Percentiles rank a stretch among this genome's conserved stretches.
phyloP scores from a whole-genome alignment of 306 rosid species.

The Prunus campanulata region DNA sequence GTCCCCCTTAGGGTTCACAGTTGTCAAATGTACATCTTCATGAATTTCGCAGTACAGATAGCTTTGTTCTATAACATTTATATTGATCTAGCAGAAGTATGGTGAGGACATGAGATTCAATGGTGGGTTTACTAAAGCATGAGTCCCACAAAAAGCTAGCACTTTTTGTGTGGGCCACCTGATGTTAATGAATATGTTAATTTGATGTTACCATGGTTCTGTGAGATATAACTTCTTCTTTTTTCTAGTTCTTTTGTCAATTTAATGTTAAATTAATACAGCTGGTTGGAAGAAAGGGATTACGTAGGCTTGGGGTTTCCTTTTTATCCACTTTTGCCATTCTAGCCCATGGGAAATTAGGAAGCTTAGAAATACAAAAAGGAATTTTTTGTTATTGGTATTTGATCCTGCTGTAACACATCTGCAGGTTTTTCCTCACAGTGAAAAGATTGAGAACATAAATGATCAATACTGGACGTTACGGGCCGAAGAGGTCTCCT shows the following conservation, averaged over 20 bases:
- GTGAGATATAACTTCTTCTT: neutral
- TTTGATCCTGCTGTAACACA: conserved; percentile 8
- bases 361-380: neutral
- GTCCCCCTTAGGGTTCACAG: neutral
- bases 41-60: neutral
- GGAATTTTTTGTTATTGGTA: neutral
- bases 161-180: neutral
- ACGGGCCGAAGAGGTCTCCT: conserved; percentile 85
- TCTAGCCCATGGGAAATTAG: neutral
- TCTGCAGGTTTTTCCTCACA: conserved; percentile 77
- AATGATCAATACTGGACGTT: conserved; percentile 95
- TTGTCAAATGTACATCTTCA: neutral
- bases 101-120: neutral
- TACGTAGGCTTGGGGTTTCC: neutral
- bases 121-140: neutral
- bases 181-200: neutral
- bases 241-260: neutral
- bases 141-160: neutral
- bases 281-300: neutral
- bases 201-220: neutral
- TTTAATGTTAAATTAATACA: too few relatives aligned
- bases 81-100: neutral
- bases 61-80: neutral
- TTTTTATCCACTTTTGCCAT: neutral
- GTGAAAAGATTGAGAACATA: conserved; percentile 80